Percentiles rank a stretch among this genome's conserved stretches.
Conservation (phyloP, 371 early-diverging fungal genomes). For the Mortierella sp. region DNA sequence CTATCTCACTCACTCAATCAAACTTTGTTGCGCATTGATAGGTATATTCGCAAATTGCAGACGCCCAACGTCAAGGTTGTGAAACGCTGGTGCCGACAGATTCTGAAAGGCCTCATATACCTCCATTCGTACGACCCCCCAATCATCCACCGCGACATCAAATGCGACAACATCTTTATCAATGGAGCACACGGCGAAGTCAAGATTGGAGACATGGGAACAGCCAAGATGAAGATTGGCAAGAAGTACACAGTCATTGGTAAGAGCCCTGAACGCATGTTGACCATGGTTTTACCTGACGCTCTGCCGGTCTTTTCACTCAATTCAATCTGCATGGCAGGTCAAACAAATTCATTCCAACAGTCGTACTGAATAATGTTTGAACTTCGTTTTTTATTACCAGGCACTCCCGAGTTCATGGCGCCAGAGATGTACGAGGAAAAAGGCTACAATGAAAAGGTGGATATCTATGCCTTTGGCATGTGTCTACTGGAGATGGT, state of each 20-base stretch:
- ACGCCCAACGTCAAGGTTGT: conserved; percentile 81
- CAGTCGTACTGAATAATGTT: background rate
- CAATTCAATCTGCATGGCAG: background rate
- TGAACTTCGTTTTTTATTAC: conserved; percentile 1
- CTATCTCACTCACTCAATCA: background rate
- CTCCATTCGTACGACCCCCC: conserved; percentile 88
- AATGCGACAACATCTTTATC: conserved; percentile 92
- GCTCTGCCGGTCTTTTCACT: background rate
- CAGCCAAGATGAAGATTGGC: conserved; percentile 84
- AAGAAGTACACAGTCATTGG: conserved; percentile 92
- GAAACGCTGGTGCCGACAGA: conserved; percentile 87
- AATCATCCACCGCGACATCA: conserved; percentile 93
- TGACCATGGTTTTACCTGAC: background rate
- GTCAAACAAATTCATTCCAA: background rate
- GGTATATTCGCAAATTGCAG: conserved; percentile 77
- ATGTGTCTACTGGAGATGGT: conserved; percentile 93
- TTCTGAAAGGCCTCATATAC: conserved; percentile 87
- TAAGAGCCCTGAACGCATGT: conserved; percentile 44
- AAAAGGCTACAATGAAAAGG: conserved; percentile 89
- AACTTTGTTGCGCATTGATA: conserved; percentile 14
- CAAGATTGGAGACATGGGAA: conserved; percentile 95
- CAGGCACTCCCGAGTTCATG: conserved; percentile 93
- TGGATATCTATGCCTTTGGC: conserved; percentile 96
- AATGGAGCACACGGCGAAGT: conserved; percentile 93
- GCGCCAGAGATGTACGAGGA: conserved; percentile 97